Conservation (phyloP, 1,284 basidiomycete genomes). For the Ceratobasidium sp. region DNA sequence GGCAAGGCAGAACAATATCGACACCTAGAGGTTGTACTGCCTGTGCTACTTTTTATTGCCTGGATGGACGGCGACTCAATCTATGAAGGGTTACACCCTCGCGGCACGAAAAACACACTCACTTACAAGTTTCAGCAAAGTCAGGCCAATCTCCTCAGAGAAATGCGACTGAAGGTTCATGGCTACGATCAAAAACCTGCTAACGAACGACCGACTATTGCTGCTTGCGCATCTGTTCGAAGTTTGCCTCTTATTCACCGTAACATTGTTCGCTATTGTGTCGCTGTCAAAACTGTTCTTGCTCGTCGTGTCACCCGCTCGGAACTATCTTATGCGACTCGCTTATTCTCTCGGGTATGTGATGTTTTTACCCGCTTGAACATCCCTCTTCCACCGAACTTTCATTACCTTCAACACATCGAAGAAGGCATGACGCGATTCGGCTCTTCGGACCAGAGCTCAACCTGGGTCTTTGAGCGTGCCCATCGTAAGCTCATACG, state of each 20-base stretch:
- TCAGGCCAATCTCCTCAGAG: neutral
- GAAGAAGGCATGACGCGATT: conserved; percentile 5
- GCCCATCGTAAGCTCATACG: neutral
- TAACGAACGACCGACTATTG: too few species aligned
- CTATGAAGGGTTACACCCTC: neutral
- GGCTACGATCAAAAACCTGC: too few species aligned
- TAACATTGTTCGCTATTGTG: too few species aligned
- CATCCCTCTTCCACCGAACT: conserved; percentile 19
- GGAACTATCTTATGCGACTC: too few species aligned
- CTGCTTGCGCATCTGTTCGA: too few species aligned
- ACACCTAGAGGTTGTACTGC: neutral
- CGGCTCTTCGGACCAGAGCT: conserved; percentile 7
- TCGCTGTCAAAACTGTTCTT: too few species aligned
- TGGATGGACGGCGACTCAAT: conserved; percentile 3
- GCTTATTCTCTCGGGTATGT: too few species aligned
- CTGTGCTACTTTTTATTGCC: neutral
- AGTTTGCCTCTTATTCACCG: too few species aligned
- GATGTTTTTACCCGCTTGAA: conserved; percentile 9
- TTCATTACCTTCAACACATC: conserved; percentile 21
- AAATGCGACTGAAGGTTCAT: neutral
- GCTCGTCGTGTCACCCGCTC: too few species aligned
- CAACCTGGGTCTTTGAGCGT: conserved; percentile 14
- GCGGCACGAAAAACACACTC: neutral
- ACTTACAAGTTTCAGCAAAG: neutral
- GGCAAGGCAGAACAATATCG: neutral